Percentiles rank a stretch among this genome's conserved stretches.
phyloP scores from a whole-genome alignment of 2,329 filamentous ascomycete species.

The Cladosporium cucumerinum region DNA sequence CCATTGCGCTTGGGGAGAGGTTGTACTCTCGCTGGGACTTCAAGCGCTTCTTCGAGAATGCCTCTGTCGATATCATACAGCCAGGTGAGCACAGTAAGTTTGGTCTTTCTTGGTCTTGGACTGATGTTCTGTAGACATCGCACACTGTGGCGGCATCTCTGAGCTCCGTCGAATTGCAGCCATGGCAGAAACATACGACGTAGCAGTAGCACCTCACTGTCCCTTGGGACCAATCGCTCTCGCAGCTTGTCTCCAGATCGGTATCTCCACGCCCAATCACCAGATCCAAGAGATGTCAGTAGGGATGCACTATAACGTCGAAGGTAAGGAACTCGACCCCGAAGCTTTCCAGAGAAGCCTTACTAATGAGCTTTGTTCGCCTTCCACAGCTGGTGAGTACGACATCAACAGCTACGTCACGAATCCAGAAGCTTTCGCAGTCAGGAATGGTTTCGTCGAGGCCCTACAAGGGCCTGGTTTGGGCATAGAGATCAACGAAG shows the following conservation, averaged over 20 bases:
- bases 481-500: conserved; percentile 54
- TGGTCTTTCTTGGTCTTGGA: conserved; percentile 27
- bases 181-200: conserved; percentile 70
- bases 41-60: conserved; percentile 65
- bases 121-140: conserved; percentile 50
- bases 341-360: conserved; percentile 23
- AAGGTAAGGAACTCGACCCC: conserved; percentile 59
- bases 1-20: conserved; percentile 69
- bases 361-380: background rate
- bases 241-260: conserved; percentile 67
- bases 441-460: conserved; percentile 25
- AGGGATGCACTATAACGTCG: conserved; percentile 72
- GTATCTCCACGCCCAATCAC: conserved; percentile 59
- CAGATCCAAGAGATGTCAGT: conserved; percentile 75
- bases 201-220: conserved; percentile 69
- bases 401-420: conserved; percentile 47
- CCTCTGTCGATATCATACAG: conserved; percentile 67
- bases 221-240: conserved; percentile 69
- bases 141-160: conserved; percentile 68
- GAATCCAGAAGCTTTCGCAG: conserved; percentile 26
- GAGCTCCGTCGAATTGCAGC: conserved; percentile 65
- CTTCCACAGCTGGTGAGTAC: conserved; percentile 48
- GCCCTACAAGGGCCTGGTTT: conserved; percentile 24
- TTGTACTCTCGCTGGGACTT: conserved; percentile 70
- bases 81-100: conserved; percentile 28